Evolutionary conservation across 2,329 filamentous ascomycete genomes (phyloP).

Genomic region (Fusarium chlamydosporum): DNA sequence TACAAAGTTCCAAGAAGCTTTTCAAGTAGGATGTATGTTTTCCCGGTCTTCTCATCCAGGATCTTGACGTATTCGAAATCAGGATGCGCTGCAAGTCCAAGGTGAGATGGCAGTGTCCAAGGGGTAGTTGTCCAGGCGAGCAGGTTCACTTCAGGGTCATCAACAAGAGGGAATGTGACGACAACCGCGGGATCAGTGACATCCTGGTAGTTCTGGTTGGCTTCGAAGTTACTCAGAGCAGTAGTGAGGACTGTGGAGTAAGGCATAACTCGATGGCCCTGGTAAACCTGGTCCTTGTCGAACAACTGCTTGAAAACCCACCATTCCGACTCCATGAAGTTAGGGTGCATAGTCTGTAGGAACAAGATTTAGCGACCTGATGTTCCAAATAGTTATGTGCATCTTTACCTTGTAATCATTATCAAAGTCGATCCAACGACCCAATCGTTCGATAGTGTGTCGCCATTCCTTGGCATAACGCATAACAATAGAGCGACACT

Average conservation of each 20-base stretch:
- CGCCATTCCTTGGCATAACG: conserved; percentile 90
- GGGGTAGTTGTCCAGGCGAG: conserved; percentile 93
- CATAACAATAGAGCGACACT: conserved; percentile 95
- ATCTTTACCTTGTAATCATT: conserved; percentile 87
- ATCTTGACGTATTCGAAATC: conserved; percentile 92
- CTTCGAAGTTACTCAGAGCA: conserved; percentile 92
- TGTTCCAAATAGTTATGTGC: background rate
- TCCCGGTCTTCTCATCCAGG: conserved; percentile 83
- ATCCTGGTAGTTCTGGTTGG: conserved; percentile 94
- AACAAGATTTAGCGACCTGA: conserved; percentile 24
- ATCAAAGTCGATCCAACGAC: conserved; percentile 98
- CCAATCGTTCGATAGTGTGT: conserved; percentile 86
- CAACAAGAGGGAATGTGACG: conserved; percentile 85
- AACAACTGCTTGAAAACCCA: conserved; percentile 97
- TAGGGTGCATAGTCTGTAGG: conserved; percentile 86
- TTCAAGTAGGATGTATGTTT: conserved; percentile 88
- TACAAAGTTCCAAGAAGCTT: conserved; percentile 85
- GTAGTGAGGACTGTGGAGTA: conserved; percentile 93
- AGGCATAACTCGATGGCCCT: conserved; percentile 92
- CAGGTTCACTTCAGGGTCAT: conserved; percentile 80
- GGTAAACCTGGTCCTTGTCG: conserved; percentile 90
- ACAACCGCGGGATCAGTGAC: conserved; percentile 92
- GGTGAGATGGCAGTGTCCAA: conserved; percentile 86
- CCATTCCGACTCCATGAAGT: conserved; percentile 96
- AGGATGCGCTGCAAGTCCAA: conserved; percentile 82